Conservation (phyloP, 192 early-diverging fungal genomes). For the Entomortierella parvispora region DNA sequence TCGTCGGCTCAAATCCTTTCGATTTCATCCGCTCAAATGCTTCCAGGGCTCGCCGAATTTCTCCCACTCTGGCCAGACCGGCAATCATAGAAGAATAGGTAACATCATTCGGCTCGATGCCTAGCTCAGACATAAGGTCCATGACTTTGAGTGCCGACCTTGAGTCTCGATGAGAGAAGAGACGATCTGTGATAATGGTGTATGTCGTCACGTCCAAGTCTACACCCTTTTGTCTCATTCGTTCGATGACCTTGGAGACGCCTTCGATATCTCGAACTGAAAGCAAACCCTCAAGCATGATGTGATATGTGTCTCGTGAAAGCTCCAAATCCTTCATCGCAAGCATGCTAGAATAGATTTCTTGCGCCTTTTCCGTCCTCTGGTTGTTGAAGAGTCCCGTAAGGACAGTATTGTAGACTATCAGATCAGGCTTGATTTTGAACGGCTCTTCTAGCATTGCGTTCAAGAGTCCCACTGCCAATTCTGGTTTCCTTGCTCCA, state of each 20-base stretch:
- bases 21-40: conserved; percentile 24
- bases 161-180: conserved; percentile 32
- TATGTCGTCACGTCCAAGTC: conserved; percentile 16
- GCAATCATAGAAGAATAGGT: conserved; percentile 42
- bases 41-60: conserved; percentile 5
- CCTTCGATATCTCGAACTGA: conserved; percentile 20
- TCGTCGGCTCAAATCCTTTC: conserved; percentile 14
- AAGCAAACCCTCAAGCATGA: conserved; percentile 40
- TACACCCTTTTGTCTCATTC: conserved; percentile 12
- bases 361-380: conserved; percentile 17
- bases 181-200: conserved; percentile 21
- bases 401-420: conserved; percentile 21
- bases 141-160: conserved; percentile 17
- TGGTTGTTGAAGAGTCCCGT: conserved; percentile 32
- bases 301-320: conserved; percentile 22
- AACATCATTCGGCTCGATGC: conserved; percentile 11
- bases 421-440: conserved; percentile 10
- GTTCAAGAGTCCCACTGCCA: conserved; percentile 24
- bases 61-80: conserved; percentile 12
- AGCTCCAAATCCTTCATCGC: not conserved
- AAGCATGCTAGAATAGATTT: conserved; percentile 8
- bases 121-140: conserved; percentile 18
- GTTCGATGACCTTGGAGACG: conserved; percentile 3
- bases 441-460: conserved; percentile 22
- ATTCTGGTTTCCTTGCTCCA: conserved; percentile 8